Percentiles rank a stretch among this genome's conserved stretches.
Evolutionary conservation across 164 flowering plant species (phyloP).

Genomic region (Annona cherimola): DNA sequence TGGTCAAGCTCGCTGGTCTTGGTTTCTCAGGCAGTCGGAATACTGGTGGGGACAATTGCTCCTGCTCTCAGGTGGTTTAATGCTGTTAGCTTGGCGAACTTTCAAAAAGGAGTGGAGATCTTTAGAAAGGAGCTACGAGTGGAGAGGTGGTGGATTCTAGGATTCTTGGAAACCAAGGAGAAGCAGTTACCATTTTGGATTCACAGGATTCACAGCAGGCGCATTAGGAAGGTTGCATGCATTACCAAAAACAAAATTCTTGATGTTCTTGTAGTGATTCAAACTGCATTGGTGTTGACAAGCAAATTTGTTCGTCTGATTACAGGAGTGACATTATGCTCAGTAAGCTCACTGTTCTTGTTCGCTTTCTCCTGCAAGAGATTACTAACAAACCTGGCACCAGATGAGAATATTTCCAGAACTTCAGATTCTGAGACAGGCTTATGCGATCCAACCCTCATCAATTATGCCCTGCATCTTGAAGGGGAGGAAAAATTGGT

Average conservation of each 20-base stretch:
- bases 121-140: constrained; percentile 13
- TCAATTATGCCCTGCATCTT: constrained; percentile 44
- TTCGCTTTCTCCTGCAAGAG: constrained; percentile 11
- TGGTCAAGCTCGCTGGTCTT: constrained; percentile 27
- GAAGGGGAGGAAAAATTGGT: constrained; percentile 51
- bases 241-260: not conserved
- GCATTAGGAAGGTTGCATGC: not conserved
- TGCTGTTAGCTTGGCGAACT: not conserved
- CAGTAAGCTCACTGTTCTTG: not conserved
- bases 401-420: not conserved
- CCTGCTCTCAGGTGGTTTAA: constrained; percentile 5
- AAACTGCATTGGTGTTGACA: constrained; percentile 31
- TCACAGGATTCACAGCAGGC: not conserved
- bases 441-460: constrained; percentile 32
- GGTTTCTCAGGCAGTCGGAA: not conserved
- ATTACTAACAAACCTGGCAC: constrained; percentile 5
- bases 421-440: constrained; percentile 22
- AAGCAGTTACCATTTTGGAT: constrained; percentile 1
- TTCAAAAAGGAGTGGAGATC: not conserved
- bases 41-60: not conserved
- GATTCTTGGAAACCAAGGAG: constrained; percentile 23
- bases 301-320: constrained; percentile 33
- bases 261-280: constrained; percentile 29
- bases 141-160: constrained; percentile 33
- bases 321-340: constrained; percentile 27